Evolutionary conservation across 441 rosid genomes (phyloP).

Genomic region (Aquilaria agallochum): DNA sequence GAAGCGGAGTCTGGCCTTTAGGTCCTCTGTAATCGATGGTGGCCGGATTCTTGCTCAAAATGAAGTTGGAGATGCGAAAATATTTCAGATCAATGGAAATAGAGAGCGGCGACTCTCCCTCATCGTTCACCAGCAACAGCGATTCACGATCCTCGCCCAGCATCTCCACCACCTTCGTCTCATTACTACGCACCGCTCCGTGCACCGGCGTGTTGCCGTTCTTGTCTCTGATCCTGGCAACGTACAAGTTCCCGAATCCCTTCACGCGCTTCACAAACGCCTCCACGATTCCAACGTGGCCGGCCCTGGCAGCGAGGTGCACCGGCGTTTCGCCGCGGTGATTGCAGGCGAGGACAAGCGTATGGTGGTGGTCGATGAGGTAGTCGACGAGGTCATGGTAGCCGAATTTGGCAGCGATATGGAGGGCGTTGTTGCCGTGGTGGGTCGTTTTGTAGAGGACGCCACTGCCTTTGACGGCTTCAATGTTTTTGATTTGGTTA

Average conservation of each 20-base stretch:
- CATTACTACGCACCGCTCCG: background rate
- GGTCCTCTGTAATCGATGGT: no score
- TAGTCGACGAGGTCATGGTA: background rate
- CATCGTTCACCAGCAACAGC: no score
- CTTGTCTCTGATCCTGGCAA: no score
- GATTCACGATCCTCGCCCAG: background rate
- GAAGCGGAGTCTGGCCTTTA: no score
- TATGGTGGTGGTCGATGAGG: background rate
- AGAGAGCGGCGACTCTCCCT: no score
- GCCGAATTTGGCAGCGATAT: constrained; percentile 13
- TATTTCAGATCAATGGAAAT: no score
- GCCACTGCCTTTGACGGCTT: background rate
- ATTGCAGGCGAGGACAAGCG: background rate
- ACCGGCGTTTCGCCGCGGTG: constrained; percentile 5
- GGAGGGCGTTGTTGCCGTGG: background rate
- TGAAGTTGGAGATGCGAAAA: no score
- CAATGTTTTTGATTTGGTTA: background rate
- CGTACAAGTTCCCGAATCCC: background rate
- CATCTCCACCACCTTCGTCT: background rate
- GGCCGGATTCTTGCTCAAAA: no score
- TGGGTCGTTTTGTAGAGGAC: no score
- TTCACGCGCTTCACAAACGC: no score
- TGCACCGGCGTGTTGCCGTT: background rate
- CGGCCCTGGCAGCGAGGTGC: constrained; percentile 4
- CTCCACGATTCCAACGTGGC: no score